phyloP scores from a whole-genome alignment of 2,329 filamentous ascomycete genomes.

The Diaporthe sp. region DNA sequence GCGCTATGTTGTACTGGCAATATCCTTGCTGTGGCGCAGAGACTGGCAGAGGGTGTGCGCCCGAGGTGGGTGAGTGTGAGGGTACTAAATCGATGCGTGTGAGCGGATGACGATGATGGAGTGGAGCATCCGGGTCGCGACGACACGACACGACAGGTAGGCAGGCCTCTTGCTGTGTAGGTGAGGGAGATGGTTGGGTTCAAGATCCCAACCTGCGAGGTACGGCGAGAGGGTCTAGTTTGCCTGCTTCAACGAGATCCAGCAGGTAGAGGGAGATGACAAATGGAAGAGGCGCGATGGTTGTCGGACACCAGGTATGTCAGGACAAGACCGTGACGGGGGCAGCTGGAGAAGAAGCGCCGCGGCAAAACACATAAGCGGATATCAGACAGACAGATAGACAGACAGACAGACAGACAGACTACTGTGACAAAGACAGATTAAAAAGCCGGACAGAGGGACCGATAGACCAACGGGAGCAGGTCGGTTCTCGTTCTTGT shows the following conservation, averaged over 20 bases:
- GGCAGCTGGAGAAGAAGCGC: not conserved
- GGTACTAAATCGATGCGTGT: conserved; percentile 33
- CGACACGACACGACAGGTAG: conserved; percentile 32
- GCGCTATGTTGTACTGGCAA: conserved; percentile 22
- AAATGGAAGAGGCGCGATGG: not conserved
- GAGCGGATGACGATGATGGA: conserved; percentile 34
- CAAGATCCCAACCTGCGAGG: conserved; percentile 11
- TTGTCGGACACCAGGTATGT: not conserved
- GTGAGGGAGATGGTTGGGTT: conserved; percentile 22
- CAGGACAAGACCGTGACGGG: not conserved
- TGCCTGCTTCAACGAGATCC: not conserved
- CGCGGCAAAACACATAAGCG: no score
- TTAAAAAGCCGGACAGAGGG: not conserved
- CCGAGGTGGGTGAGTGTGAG: conserved; percentile 21
- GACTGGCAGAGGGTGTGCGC: not conserved
- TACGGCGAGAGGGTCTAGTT: conserved; percentile 8
- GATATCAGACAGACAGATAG: no score
- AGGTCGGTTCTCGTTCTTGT: not conserved
- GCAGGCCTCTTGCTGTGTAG: conserved; percentile 3
- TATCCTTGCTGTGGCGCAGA: conserved; percentile 30
- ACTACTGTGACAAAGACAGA: not conserved
- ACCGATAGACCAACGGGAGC: not conserved
- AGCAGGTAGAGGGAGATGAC: conserved; percentile 4
- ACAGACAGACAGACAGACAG: no score
- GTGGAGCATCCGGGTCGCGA: conserved; percentile 34